These are phyloP conservation scores for Gynandropsis gynandra DNA, from an alignment of 345 rosid genomes.

Conservation along the genomic window DNA sequence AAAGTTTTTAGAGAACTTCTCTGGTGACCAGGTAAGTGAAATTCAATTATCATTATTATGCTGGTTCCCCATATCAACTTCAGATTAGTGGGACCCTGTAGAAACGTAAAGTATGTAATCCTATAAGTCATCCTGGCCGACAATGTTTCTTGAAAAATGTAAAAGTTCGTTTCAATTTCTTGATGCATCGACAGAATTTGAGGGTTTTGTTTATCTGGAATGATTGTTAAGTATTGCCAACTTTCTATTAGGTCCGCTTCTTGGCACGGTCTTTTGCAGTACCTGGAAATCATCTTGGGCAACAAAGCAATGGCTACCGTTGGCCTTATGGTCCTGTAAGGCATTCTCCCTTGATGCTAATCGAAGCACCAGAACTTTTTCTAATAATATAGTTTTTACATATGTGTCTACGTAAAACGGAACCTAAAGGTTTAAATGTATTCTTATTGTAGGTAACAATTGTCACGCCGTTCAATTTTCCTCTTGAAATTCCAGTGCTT, in stretches of 20 bases:
- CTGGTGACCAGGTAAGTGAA: slow-evolving; percentile 78
- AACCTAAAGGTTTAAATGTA: no score
- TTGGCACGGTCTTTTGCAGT: slow-evolving; percentile 85
- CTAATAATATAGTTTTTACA: no score
- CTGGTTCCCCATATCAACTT: not conserved
- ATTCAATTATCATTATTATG: not conserved
- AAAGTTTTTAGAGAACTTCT: slow-evolving; percentile 88
- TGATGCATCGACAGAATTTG: not conserved
- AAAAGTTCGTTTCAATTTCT: not conserved
- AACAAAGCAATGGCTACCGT: slow-evolving; percentile 91
- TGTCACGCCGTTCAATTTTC: slow-evolving; percentile 94
- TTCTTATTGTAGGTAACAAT: slow-evolving; percentile 63
- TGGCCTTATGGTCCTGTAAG: slow-evolving; percentile 99
- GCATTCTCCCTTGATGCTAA: slow-evolving; percentile 18
- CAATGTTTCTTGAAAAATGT: no score
- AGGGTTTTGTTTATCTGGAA: not conserved
- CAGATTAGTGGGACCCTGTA: not conserved
- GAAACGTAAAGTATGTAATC: no score
- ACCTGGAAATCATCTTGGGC: slow-evolving; percentile 96
- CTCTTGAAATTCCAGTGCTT: slow-evolving; percentile 92
- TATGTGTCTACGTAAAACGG: no score
- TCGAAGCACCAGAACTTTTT: not conserved
- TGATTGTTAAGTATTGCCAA: not conserved
- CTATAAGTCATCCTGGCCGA: no score
- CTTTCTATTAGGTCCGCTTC: slow-evolving; percentile 65